Conservation (phyloP, 1,284 basidiomycete genomes). For the Apiotrichum montevideense region DNA sequence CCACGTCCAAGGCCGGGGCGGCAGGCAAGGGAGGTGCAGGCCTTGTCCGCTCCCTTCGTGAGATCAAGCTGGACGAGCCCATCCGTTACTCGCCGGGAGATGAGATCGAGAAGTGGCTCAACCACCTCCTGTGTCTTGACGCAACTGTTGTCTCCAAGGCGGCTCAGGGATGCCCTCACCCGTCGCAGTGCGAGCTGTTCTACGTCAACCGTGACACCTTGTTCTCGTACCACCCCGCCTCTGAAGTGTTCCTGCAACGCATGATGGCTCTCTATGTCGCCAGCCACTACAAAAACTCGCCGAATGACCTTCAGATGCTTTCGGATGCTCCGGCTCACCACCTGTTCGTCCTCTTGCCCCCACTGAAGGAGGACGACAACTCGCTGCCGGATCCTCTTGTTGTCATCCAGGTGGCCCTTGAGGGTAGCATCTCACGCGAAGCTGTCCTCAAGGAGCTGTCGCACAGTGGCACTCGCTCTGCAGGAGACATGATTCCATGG, state of each 20-base stretch:
- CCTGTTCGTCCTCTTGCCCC: constrained; percentile 90
- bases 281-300: constrained; percentile 98
- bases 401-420: constrained; percentile 90
- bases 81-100: constrained; percentile 89
- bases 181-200: constrained; percentile 87
- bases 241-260: constrained; percentile 91
- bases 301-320: constrained; percentile 94
- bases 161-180: constrained; percentile 82
- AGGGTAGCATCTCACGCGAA: constrained; percentile 85
- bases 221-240: constrained; percentile 95
- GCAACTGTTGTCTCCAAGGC: constrained; percentile 65
- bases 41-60: constrained; percentile 70
- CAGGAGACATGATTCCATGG: constrained; percentile 99
- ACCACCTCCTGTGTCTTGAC: constrained; percentile 84
- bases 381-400: constrained; percentile 88
- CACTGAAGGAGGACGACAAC: constrained; percentile 76
- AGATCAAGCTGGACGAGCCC: constrained; percentile 91
- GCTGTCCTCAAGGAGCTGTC: constrained; percentile 83
- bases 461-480: constrained; percentile 46
- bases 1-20: constrained; percentile 36
- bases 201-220: constrained; percentile 94
- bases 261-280: constrained; percentile 99
- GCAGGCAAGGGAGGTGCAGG: constrained; percentile 43
- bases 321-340: constrained; percentile 96
- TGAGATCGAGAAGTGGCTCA: constrained; percentile 91